These are phyloP conservation scores for Effrenium voratum DNA, from an alignment of 73 alveolate species.

Conservation along the genomic window DNA sequence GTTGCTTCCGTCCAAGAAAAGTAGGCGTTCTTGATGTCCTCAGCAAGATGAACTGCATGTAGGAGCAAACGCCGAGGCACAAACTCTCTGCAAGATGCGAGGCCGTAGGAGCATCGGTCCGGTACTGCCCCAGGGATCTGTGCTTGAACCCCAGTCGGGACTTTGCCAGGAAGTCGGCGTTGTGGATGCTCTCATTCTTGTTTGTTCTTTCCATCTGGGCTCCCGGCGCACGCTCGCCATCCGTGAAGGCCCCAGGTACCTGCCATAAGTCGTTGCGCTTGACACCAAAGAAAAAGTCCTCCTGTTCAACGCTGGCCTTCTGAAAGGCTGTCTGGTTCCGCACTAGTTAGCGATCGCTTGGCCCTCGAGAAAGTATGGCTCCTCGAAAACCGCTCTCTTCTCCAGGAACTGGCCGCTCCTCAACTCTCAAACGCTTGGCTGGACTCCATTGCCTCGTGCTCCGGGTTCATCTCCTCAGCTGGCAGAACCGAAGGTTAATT, in stretches of 20 bases:
- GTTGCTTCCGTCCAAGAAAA: background rate
- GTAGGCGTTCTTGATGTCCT: background rate
- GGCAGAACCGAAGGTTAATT: background rate
- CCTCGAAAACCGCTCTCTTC: background rate
- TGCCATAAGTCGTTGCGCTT: background rate
- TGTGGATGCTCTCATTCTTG: conserved; percentile 17
- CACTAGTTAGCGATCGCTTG: background rate
- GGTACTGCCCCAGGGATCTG: conserved; percentile 15
- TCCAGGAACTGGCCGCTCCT: background rate
- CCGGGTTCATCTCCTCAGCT: background rate
- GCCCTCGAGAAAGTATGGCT: background rate
- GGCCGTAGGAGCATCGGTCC: conserved; percentile 32
- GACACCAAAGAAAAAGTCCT: conserved; percentile 1
- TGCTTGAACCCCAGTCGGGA: conserved; percentile 15
- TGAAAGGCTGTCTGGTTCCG: background rate
- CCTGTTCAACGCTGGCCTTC: background rate
- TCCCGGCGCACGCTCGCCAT: background rate
- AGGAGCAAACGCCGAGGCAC: background rate
- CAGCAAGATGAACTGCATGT: background rate
- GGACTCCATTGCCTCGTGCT: conserved; percentile 3
- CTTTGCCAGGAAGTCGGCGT: background rate
- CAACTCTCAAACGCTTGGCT: background rate
- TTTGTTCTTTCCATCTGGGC: background rate
- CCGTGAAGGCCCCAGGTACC: too few relatives aligned
- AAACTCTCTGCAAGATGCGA: background rate